Base-by-base conservation (phyloP, 2,329 filamentous ascomycete species). In the Ceratocystis eucalypticola region DNA sequence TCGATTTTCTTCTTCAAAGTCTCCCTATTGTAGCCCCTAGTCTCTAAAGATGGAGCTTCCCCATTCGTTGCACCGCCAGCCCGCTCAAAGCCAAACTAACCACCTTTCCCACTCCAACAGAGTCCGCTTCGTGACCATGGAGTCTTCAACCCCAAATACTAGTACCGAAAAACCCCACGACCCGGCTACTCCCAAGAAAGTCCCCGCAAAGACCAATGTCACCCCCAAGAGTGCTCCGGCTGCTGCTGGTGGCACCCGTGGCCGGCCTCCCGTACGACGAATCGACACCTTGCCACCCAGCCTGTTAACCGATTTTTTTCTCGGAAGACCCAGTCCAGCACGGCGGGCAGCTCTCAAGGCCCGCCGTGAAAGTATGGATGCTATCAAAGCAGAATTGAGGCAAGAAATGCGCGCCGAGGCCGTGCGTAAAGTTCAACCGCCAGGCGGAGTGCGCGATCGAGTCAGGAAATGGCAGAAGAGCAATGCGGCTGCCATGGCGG, bases 381-480 rank as follows among this genome's bases (percentile, higher is more conserved):
- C 81, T 68, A 78, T 84, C 71, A 81, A 87, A 76, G 79, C 80
- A 44, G 77, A 79, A 69, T 66, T 78, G 66, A 74, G 76, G 25
- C 68, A 69, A 25, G 71, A 70, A 65, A 71, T 72, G 71, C 67
- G 69, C 15, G 75, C 76, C 48, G 82, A 78, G 5, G 75, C 80
- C n/a, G 83, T 81, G 64, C 80, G 76, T 73, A 84, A 78, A 75
- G 79, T 84, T 70, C 85, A 78, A 75, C 83, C 78, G 72, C 88
- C 84, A 0, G 82, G 82, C 2, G 83, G 83, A n/a, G 88, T 95
- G 61, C 84, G 84, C 69, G 88, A 89, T 70, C 86, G 91, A 71
- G 89, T 96, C 65, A 87, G 86, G 71, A 83, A 87, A 75, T 96
- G 91, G 91, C 91, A 96, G 75, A 87, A 87, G 72, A 80, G 86